Percentiles rank a stretch among this genome's conserved stretches.
phyloP scores from a whole-genome alignment of 192 early-diverging fungal genomes.

The Coemansia furcata region DNA sequence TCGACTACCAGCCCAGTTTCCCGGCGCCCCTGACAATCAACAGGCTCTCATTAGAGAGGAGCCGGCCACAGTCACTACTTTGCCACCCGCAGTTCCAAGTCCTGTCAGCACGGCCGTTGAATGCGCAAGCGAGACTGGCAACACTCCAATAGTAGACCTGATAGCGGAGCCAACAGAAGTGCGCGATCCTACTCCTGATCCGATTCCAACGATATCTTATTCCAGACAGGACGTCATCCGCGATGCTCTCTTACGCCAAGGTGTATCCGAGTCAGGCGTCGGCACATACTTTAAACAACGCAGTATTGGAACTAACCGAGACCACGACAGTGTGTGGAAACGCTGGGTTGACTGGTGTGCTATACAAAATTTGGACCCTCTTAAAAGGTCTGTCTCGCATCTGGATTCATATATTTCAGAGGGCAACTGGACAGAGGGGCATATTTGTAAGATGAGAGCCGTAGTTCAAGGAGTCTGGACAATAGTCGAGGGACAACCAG shows the following conservation, averaged over 20 bases:
- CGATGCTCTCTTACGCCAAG: not conserved
- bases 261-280: not conserved
- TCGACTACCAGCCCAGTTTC: not conserved
- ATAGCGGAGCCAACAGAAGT: not conserved
- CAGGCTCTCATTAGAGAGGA: not conserved
- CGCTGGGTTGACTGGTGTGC: not conserved
- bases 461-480: not conserved
- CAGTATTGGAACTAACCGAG: not conserved
- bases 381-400: not conserved
- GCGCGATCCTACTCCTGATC: not conserved
- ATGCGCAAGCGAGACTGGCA: not conserved
- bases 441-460: not conserved
- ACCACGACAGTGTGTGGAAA: not conserved
- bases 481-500: not conserved
- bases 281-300: not conserved
- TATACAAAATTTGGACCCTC: not conserved
- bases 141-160: not conserved
- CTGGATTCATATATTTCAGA: not conserved
- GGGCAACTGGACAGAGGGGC: not conserved
- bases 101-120: not conserved
- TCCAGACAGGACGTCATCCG: not conserved
- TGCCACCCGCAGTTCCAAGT: not conserved
- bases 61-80: not conserved
- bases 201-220: not conserved
- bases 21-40: not conserved